Percentiles rank a stretch among this genome's conserved stretches.
Conservation (phyloP, 495 filamentous ascomycete species). For the Chaetomium cochliodes region DNA sequence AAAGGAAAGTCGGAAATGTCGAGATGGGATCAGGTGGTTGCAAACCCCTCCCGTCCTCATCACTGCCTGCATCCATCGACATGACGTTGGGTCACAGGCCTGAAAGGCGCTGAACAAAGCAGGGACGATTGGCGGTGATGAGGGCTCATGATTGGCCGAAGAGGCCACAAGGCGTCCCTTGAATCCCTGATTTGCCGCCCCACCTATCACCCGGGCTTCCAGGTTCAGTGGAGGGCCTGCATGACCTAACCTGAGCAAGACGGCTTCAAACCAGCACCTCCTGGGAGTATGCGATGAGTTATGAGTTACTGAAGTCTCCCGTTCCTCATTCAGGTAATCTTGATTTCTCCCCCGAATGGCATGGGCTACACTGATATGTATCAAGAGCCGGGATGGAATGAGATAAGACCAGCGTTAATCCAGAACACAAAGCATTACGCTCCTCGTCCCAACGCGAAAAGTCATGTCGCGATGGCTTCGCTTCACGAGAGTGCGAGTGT, state of each 20-base stretch:
- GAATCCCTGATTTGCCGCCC: background rate
- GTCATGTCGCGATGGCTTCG: slow-evolving; percentile 7
- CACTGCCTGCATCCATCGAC: no score
- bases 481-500: background rate
- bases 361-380: background rate
- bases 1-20: background rate
- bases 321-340: no score
- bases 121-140: background rate
- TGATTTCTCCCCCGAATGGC: no score
- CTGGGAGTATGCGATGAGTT: no score
- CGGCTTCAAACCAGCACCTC: no score
- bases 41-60: background rate
- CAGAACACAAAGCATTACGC: no score
- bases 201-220: no score
- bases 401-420: background rate
- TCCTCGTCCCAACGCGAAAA: background rate
- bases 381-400: background rate
- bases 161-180: slow-evolving; percentile 7
- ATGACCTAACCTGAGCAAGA: no score
- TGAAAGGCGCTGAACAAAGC: slow-evolving; percentile 1
- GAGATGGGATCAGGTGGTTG: background rate
- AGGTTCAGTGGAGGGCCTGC: background rate
- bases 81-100: background rate
- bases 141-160: background rate
- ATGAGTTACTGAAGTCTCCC: no score